phyloP scores from a whole-genome alignment of 371 early-diverging fungal species.

The Smittium mucronatum region DNA sequence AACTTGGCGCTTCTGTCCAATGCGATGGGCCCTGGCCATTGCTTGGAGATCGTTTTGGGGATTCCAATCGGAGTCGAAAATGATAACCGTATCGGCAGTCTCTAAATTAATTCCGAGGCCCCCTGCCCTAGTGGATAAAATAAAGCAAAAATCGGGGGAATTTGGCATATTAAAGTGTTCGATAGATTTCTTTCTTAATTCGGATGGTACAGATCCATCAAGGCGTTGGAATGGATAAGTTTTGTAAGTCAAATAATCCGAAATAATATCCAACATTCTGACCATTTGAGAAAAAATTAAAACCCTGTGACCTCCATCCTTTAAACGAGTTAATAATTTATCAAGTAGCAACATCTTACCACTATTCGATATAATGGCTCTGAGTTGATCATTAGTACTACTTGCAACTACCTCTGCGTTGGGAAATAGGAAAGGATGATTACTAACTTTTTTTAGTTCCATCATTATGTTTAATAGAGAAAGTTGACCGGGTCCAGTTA shows the following conservation, averaged over 20 bases:
- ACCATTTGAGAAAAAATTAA: constrained; percentile 95
- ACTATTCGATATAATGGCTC: constrained; percentile 70
- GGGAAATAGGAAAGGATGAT: constrained; percentile 95
- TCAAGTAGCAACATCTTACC: constrained; percentile 94
- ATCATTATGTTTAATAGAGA: constrained; percentile 89
- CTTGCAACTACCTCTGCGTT: constrained; percentile 59
- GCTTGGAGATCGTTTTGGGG: constrained; percentile 99
- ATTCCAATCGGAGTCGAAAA: constrained; percentile 99
- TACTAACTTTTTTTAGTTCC: constrained; percentile 97
- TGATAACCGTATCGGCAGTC: constrained; percentile 97
- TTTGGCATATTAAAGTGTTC: constrained; percentile 97
- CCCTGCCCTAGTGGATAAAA: constrained; percentile 97
- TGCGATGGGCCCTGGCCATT: constrained; percentile 98
- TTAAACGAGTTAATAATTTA: constrained; percentile 73
- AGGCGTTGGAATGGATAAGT: constrained; percentile 87
- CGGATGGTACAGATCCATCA: constrained; percentile 89
- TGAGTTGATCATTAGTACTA: constrained; percentile 54
- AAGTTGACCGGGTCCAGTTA: constrained; percentile 64
- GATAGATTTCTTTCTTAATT: constrained; percentile 89
- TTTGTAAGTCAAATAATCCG: constrained; percentile 75
- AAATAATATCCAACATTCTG: constrained; percentile 83
- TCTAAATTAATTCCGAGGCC: constrained; percentile 98
- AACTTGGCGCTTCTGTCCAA: constrained; percentile 97
- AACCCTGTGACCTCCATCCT: constrained; percentile 80
- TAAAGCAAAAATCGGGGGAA: constrained; percentile 91